Base-by-base conservation (phyloP, 2,329 filamentous ascomycete species). In the Cylindrodendrum hubeiense region DNA sequence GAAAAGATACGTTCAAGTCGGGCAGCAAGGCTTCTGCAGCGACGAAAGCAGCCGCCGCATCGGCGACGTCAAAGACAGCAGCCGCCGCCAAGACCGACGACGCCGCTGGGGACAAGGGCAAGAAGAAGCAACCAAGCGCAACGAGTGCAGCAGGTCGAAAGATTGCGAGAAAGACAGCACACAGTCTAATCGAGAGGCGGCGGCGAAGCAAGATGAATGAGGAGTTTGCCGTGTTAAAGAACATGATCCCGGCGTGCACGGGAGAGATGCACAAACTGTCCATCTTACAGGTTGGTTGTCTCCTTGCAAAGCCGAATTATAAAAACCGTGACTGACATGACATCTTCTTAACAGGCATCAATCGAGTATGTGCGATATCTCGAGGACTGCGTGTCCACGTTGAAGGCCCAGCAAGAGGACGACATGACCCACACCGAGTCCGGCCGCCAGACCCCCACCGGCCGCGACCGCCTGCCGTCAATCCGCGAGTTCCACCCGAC, bases 231-330 rank as follows among this genome's bases (percentile, higher is more conserved):
- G 92, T 97, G 17, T 82, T 98, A 70, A 98, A 98, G 81, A 89
- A 91, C 74, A 94, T 99, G 93, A 97, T 98, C 62, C 96, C 96
- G 1, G 95, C 96, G 2, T 98, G 96, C 79, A 90, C 88, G n/a
- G 95, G 94, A 7, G 95, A 98, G 76, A 98, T 98, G 96, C 96
- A 98, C 80, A 99, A 99, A 81, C 83, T 98, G 62, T 94, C 95
- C 17, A 98, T 98, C 72, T 82, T 98, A 54, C 94, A 98, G 89
- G 95, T 97, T 79, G 69, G 86, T 79, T 26, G 6, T 10, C 41
- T 37, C 21, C 30, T 15, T 6, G 30, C 8, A 12, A 10, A 24
- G 12, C 12, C 2, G 12, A 15, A 12, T 22, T 13, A n/a, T 24
- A 50, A 49, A 33, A 12, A 19, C 17, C n/a, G 9, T 24, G 15